Percentiles rank a stretch among this genome's conserved stretches.
These are phyloP conservation scores for Leccinum subspadiceum DNA, from an alignment of 1,284 basidiomycete species.

Conservation along the genomic window DNA sequence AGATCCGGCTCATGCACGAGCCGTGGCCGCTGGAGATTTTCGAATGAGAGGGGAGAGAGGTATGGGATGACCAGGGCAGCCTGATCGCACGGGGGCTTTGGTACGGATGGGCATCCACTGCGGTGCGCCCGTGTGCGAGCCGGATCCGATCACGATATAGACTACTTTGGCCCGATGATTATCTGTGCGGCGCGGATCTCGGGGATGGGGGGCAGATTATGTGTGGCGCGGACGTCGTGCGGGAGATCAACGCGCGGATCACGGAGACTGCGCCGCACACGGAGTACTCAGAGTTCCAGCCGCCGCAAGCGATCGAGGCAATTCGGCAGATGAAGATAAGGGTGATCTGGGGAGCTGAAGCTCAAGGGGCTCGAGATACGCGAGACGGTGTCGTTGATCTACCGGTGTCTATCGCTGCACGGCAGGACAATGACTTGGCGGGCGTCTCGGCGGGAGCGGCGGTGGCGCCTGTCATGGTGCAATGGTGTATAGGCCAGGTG, in stretches of 20 bases:
- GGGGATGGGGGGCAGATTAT: slow-evolving; percentile 92
- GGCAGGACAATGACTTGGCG: slow-evolving; percentile 63
- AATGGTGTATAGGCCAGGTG: slow-evolving; percentile 70
- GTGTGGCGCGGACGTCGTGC: slow-evolving; percentile 87
- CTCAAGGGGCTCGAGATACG: slow-evolving; percentile 93
- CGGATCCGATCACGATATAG: slow-evolving; percentile 96
- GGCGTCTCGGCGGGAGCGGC: slow-evolving; percentile 11
- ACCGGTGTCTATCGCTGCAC: slow-evolving; percentile 77
- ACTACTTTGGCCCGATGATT: slow-evolving; percentile 94
- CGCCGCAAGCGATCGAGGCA: slow-evolving; percentile 60
- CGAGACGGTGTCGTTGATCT: slow-evolving; percentile 85
- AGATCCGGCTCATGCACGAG: slow-evolving; percentile 81
- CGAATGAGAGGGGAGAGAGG: slow-evolving; percentile 87
- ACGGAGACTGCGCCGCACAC: slow-evolving; percentile 55
- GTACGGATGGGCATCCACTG: slow-evolving; percentile 99
- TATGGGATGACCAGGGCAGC: slow-evolving; percentile 67
- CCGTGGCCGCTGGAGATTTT: slow-evolving; percentile 95
- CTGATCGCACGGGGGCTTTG: slow-evolving; percentile 88
- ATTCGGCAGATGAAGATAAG: slow-evolving; percentile 76
- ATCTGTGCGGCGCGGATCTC: slow-evolving; percentile 86
- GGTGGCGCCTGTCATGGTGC: slow-evolving; percentile 15
- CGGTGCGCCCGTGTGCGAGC: slow-evolving; percentile 88
- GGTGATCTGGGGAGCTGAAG: slow-evolving; percentile 82
- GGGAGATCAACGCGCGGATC: slow-evolving; percentile 73
- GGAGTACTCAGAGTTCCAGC: slow-evolving; percentile 56